Conservation (phyloP, 225 moss, liverwort and hornwort species). For the Ulota crispa region DNA sequence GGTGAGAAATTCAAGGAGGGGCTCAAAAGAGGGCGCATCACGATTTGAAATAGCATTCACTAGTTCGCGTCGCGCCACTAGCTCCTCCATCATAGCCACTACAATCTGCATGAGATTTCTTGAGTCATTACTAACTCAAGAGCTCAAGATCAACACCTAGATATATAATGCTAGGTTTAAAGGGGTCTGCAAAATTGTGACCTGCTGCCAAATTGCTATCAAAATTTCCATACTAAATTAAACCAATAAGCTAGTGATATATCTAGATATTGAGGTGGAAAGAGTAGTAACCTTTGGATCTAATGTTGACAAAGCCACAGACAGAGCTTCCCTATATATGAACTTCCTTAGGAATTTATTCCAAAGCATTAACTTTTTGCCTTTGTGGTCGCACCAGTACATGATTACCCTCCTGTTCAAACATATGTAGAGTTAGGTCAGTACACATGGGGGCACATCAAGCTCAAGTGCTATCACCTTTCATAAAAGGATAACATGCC, state of each 20-base stretch:
- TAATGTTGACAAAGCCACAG: constrained; percentile 51
- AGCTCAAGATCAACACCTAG: not conserved
- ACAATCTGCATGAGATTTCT: constrained; percentile 43
- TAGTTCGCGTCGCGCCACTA: constrained; percentile 78
- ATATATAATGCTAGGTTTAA: not conserved
- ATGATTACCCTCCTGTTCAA: constrained; percentile 78
- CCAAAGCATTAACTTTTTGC: constrained; percentile 46
- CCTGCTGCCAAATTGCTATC: not conserved
- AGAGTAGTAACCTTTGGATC: constrained; percentile 55
- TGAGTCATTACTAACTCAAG: not conserved
- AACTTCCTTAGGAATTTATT: constrained; percentile 77
- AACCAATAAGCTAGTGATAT: not conserved
- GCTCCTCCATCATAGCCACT: constrained; percentile 84
- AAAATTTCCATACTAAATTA: not conserved
- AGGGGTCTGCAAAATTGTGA: not conserved
- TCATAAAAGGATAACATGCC: not conserved
- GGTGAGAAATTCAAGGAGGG: constrained; percentile 70
- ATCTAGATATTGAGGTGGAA: not conserved
- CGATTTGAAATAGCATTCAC: constrained; percentile 73
- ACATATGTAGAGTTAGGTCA: constrained; percentile 4
- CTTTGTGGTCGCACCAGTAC: constrained; percentile 39
- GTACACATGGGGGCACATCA: not conserved
- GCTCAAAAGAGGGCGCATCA: constrained; percentile 58
- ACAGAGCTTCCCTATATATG: constrained; percentile 78
- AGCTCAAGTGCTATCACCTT: not conserved